These are phyloP conservation scores for Panaeolus cyanescens DNA, from an alignment of 768 basidiomycete genomes.

Conservation along the genomic window DNA sequence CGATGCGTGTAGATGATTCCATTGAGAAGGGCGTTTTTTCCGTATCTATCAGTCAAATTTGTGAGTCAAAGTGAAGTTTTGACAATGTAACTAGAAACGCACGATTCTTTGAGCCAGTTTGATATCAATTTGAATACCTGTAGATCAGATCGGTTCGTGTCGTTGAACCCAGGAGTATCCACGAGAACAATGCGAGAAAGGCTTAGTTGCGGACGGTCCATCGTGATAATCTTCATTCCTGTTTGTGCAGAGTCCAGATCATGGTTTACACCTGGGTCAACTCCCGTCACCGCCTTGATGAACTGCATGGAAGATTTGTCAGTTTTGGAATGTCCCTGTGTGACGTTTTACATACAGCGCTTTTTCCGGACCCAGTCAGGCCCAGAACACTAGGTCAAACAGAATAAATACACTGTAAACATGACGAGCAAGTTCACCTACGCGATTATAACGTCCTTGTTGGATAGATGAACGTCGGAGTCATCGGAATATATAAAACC, in stretches of 20 bases:
- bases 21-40: constrained; percentile 4
- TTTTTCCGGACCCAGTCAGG: constrained; percentile 12
- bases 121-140: constrained; percentile 13
- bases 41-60: constrained; percentile 9
- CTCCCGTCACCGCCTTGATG: constrained; percentile 6
- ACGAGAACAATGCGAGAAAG: constrained; percentile 24
- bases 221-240: background rate
- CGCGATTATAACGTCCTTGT: constrained; percentile 7
- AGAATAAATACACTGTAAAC: background rate
- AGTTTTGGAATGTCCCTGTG: background rate
- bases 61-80: background rate
- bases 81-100: background rate
- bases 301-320: constrained; percentile 4
- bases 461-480: background rate
- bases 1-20: constrained; percentile 15
- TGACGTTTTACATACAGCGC: constrained; percentile 6
- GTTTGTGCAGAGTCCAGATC: constrained; percentile 29
- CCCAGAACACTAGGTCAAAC: constrained; percentile 10
- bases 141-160: constrained; percentile 9
- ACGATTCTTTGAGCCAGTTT: constrained; percentile 15
- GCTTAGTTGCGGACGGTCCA: background rate
- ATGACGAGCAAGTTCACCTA: background rate
- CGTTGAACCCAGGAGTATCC: constrained; percentile 21
- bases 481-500: background rate
- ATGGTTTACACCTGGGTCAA: constrained; percentile 41